Evolutionary conservation across 257 asterid species (phyloP).

Genomic region (Fraxinus excelsior): DNA sequence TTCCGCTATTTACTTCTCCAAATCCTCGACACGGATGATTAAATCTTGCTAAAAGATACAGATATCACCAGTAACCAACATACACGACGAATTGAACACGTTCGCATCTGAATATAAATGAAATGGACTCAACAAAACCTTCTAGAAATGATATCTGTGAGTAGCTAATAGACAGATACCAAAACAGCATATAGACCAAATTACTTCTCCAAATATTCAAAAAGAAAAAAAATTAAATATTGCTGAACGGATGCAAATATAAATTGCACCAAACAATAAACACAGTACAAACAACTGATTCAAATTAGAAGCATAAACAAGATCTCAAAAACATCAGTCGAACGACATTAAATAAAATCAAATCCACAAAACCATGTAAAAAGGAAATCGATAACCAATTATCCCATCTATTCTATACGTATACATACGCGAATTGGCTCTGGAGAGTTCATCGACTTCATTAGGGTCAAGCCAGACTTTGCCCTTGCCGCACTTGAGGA

Average conservation of each 20-base stretch:
- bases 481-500: constrained; percentile 84
- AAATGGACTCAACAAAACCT: not conserved
- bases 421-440: constrained; percentile 82
- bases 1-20: not conserved
- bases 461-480: constrained; percentile 97
- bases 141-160: not conserved
- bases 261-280: not conserved
- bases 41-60: not conserved
- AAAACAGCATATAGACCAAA: not conserved
- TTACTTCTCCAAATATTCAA: not conserved
- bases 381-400: not conserved
- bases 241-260: not conserved
- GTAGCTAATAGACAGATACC: not conserved
- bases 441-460: constrained; percentile 78
- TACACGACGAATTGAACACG: not conserved
- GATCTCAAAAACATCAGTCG: too few species aligned
- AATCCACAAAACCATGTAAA: not conserved
- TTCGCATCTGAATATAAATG: not conserved
- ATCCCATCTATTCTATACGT: not conserved
- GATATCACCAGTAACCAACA: not conserved
- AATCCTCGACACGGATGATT: not conserved
- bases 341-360: not conserved
- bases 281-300: too few species aligned
- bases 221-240: not conserved
- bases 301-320: too few species aligned